Evolutionary conservation across 208 protist species (phyloP).

Genomic region (Lotmaria passim): DNA sequence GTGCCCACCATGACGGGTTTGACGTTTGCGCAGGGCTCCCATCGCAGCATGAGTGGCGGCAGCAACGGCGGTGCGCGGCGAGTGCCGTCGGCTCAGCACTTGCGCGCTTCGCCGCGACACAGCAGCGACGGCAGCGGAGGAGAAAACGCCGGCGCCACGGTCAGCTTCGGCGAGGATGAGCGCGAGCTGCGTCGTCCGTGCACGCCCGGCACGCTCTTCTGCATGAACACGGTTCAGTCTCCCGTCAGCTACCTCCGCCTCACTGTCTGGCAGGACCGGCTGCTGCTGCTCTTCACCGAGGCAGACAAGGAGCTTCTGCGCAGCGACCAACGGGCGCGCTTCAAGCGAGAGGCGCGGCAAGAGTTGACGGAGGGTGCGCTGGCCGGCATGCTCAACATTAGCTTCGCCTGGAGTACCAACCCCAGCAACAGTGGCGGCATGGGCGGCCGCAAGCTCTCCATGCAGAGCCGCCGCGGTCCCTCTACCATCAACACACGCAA

Average conservation of each 20-base stretch:
- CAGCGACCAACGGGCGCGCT: slow-evolving; percentile 32
- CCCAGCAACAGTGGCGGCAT: slow-evolving; percentile 15
- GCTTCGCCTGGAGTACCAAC: slow-evolving; percentile 26
- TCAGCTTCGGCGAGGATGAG: neutral
- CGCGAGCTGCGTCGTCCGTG: slow-evolving; percentile 23
- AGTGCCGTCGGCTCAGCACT: neutral
- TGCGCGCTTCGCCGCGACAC: neutral
- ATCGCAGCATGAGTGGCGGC: neutral
- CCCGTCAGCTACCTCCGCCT: slow-evolving; percentile 46
- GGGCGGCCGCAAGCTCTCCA: slow-evolving; percentile 19
- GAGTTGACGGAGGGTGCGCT: slow-evolving; percentile 41
- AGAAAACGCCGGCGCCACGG: too few relatives aligned
- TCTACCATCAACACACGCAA: slow-evolving; percentile 8
- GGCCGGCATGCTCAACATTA: slow-evolving; percentile 27
- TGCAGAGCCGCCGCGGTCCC: slow-evolving; percentile 26
- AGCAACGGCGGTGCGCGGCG: neutral
- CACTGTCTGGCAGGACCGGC: slow-evolving; percentile 58
- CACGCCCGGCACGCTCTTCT: slow-evolving; percentile 29
- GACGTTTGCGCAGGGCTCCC: neutral
- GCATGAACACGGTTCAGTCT: slow-evolving; percentile 46
- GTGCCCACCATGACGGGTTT: slow-evolving; percentile 1
- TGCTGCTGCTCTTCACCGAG: slow-evolving; percentile 35
- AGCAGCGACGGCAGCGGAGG: too few relatives aligned
- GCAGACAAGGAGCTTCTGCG: slow-evolving; percentile 44
- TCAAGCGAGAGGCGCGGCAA: slow-evolving; percentile 42